Evolutionary conservation across 1,284 basidiomycete species (phyloP), one percentile per base, ranked within the genome.

Genomic region (Ganoderma resinaceum): DNA sequence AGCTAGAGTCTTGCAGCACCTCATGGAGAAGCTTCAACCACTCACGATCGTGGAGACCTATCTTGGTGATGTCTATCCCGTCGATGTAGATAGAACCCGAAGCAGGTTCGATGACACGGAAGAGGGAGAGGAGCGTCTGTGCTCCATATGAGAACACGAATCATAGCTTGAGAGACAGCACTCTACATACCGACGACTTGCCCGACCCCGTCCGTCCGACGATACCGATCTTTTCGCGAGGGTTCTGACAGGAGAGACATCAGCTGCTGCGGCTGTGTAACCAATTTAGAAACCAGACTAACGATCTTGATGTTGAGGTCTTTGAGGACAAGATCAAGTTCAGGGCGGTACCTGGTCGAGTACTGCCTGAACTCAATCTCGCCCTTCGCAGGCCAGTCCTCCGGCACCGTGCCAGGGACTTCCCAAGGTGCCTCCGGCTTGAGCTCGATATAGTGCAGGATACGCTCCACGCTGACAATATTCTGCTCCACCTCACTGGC

Each of bases 401-500:
- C 78, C 0, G 93, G 92, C 68, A 90, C 86, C 29, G 80, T 83
- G 26, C 91, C 90, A 0, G 89, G 86, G 11, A 94, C 82, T 72
- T 94, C 91, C 69, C 88, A 87, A 0, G 95, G 89, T 2, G 93
- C 94, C 79, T 97, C 96, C 0, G 91, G 83, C 16, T 83, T 77
- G n/a, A 96, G 81, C n/a, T 91, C 84, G 35, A 92, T 90, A 77
- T 97, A 91, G 70, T 91, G 88, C 52, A 90, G 75, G 68, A 93
- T 90, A 11, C 92, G 85, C 79, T 95, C 94, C 9, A 94, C 93
- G 72, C 94, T 95, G 70, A 97, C 95, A 74, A 98, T 93, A 77
- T 97, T 97, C 78, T 95, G 94, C 80, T 98, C 96, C 16, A 97
- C 94, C 75, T 98, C 96, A 69, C 93, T 95, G 0, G 94, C 93